Evolutionary conservation across 352 stramenopile species (phyloP).

Genomic region (Globisporangium cylindrosporum): DNA sequence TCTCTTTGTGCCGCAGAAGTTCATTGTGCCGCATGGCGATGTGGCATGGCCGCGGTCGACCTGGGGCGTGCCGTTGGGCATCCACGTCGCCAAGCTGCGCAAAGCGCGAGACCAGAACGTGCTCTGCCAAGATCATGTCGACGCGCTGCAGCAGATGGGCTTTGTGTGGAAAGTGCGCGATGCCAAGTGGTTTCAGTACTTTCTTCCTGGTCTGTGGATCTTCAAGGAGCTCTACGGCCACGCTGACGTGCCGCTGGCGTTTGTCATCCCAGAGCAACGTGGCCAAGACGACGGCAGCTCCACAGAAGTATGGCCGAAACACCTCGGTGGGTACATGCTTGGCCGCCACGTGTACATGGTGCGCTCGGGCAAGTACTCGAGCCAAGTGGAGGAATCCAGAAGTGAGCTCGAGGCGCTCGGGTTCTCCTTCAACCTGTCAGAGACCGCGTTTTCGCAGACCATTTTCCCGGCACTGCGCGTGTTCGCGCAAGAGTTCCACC

Average conservation of each 20-base stretch:
- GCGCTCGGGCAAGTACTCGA: constrained; percentile 52
- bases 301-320: constrained; percentile 38
- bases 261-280: constrained; percentile 38
- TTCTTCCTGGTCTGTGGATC: constrained; percentile 51
- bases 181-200: constrained; percentile 69
- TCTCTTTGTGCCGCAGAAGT: constrained; percentile 92
- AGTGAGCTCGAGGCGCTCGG: constrained; percentile 50
- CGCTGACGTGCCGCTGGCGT: constrained; percentile 57
- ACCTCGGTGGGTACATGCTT: constrained; percentile 53
- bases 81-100: constrained; percentile 88
- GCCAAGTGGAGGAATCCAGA: constrained; percentile 33
- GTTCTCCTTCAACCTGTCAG: constrained; percentile 59
- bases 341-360: constrained; percentile 72
- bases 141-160: constrained; percentile 83
- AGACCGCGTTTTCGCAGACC: constrained; percentile 54
- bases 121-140: constrained; percentile 55
- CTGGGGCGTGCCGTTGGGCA: constrained; percentile 82
- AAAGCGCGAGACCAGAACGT: constrained; percentile 36
- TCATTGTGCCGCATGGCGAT: constrained; percentile 74
- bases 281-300: constrained; percentile 13
- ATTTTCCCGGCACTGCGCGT: constrained; percentile 78
- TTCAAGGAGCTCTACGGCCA: constrained; percentile 63
- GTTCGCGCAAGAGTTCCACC: constrained; percentile 84
- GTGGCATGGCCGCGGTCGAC: constrained; percentile 74
- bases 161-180: constrained; percentile 91